Conservation (phyloP, 2,329 filamentous ascomycete species). For the Fusarium robinianum region DNA sequence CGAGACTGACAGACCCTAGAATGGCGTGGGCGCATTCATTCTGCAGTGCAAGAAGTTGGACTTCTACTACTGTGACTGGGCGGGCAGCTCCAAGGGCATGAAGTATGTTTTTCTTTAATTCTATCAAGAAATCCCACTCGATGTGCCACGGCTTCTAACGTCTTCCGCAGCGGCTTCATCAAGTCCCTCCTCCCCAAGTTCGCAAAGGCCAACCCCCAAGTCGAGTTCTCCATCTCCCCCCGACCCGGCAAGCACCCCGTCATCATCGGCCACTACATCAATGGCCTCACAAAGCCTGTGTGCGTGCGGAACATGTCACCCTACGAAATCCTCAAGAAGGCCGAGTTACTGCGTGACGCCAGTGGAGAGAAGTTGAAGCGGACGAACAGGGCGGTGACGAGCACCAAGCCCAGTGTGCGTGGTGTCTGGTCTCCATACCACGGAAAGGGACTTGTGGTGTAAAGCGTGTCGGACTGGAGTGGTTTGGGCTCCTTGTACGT, state of each 20-base stretch:
- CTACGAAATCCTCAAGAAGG: constrained; percentile 81
- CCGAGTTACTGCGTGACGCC: constrained; percentile 70
- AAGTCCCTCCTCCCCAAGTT: constrained; percentile 76
- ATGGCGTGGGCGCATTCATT: constrained; percentile 95
- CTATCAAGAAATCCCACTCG: constrained; percentile 1
- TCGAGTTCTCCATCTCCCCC: constrained; percentile 91
- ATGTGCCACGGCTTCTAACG: too few species aligned
- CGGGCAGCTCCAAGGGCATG: constrained; percentile 92
- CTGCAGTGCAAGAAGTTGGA: constrained; percentile 95
- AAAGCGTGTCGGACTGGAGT: constrained; percentile 26
- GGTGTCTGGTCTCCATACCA: constrained; percentile 75
- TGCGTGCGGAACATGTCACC: constrained; percentile 87
- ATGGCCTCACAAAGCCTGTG: constrained; percentile 81
- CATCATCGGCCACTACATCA: constrained; percentile 89
- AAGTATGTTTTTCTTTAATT: constrained; percentile 59
- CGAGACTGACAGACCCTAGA: constrained; percentile 57
- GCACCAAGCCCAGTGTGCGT: constrained; percentile 68
- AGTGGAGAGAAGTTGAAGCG: constrained; percentile 74
- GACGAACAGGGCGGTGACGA: constrained; percentile 66
- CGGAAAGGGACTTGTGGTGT: constrained; percentile 60
- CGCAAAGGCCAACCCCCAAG: constrained; percentile 78
- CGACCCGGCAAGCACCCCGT: constrained; percentile 89
- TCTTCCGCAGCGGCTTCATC: constrained; percentile 71
- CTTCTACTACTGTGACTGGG: constrained; percentile 97
- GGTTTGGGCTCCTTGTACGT: constrained; percentile 29